Evolutionary conservation across 2,329 filamentous ascomycete species (phyloP), one percentile per base, ranked within the genome.

Genomic region (Cordyceps sp.): DNA sequence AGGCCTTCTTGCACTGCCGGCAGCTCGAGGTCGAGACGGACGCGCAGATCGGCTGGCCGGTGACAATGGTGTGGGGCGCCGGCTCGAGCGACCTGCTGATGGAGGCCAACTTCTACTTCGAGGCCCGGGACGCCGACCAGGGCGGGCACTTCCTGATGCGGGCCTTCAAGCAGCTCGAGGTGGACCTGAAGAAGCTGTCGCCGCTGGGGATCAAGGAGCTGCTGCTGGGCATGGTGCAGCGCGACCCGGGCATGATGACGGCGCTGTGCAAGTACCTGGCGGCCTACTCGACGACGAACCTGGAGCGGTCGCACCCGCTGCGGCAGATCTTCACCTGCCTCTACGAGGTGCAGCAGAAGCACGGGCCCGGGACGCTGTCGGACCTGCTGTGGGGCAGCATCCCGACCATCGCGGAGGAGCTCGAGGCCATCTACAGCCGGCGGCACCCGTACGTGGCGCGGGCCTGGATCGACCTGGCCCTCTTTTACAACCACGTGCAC

Each of bases 321-420:
- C 54, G 58, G 7, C 54, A 54, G 33, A 59, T 60, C 3, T 61
- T 61, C 33, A 50, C 47, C 12, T 55, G 55, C 26, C 35, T 61
- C 17, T 61, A 61, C 39, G 57, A 61, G 24, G 53, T 61, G 6
- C 57, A 60, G 34, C 58, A 61, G 35, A 61, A 59, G 26, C 58
- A 61, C 35, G 58, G 58, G 3, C 47, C 58, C 7, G 42, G 41
- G 3, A 58, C 54, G 8, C 42, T 61, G n/a, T 61, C 58, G 5
- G 57, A 61, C 32, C 41, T 61, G 10, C 42, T 61, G 2, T 59
- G 57, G 55, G 49, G 45, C 25, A 58, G 55, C 31, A 50, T 55
- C 23, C 53, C 58, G 2, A 50, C 52, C 2, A 53, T 61, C 35
- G 55, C 57, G 2, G 58, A 61, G 31, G 58, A 61, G 37, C 41